Evolutionary conservation across 2,329 filamentous ascomycete genomes (phyloP).

Genomic region (Nigrospora oryzae): DNA sequence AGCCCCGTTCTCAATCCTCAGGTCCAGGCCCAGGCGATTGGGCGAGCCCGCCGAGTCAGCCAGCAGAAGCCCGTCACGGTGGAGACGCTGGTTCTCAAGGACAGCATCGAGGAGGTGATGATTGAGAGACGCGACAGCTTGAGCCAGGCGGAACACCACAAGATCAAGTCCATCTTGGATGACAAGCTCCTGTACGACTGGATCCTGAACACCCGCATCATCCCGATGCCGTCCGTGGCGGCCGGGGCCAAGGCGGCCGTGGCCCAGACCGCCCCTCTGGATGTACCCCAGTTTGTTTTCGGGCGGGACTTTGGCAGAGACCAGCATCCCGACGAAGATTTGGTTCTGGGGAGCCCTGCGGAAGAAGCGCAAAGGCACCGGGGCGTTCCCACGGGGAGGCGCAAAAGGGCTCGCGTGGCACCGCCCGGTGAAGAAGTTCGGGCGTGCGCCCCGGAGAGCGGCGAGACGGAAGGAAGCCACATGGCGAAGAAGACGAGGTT

Average conservation of each 20-base stretch:
- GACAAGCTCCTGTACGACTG: slow-evolving; percentile 50
- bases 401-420: too few species aligned
- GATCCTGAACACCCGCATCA: slow-evolving; percentile 45
- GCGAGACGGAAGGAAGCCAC: too few species aligned
- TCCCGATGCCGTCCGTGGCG: slow-evolving; percentile 15
- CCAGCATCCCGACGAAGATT: slow-evolving; percentile 36
- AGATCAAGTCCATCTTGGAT: slow-evolving; percentile 48
- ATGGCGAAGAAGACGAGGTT: too few species aligned
- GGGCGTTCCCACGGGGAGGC: too few species aligned
- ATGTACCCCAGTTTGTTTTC: slow-evolving; percentile 39
- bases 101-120: slow-evolving; percentile 80
- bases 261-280: slow-evolving; percentile 40
- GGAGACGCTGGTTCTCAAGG: slow-evolving; percentile 73
- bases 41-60: slow-evolving; percentile 80
- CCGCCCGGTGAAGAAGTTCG: too few species aligned
- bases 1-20: slow-evolving; percentile 80
- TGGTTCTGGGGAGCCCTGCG: slow-evolving; percentile 16
- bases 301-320: slow-evolving; percentile 36
- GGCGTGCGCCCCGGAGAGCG: too few species aligned
- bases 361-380: too few species aligned
- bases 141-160: slow-evolving; percentile 56
- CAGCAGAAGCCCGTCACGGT: slow-evolving; percentile 73
- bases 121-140: slow-evolving; percentile 65
- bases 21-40: slow-evolving; percentile 84
- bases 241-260: slow-evolving; percentile 19